Evolutionary conservation across 768 basidiomycete genomes (phyloP).

Genomic region (Royoungia palumana): DNA sequence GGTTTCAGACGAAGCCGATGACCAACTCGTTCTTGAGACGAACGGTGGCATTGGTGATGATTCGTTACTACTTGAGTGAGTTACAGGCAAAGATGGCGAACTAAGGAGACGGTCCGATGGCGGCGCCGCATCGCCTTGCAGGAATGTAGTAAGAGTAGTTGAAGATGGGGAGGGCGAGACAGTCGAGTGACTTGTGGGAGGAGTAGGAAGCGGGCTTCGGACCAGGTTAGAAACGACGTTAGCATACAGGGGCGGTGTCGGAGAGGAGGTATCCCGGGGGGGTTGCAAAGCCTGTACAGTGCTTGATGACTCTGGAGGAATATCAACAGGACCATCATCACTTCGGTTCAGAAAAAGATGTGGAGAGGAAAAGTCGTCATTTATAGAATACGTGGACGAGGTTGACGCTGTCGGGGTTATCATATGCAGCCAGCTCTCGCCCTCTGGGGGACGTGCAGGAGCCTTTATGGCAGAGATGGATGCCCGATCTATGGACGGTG

Average conservation of each 20-base stretch:
- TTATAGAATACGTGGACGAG: conserved; percentile 12
- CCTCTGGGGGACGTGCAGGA: conserved; percentile 19
- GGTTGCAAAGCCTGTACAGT: conserved; percentile 4
- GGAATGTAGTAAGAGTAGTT: conserved; percentile 1
- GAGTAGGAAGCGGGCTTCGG: conserved; percentile 8
- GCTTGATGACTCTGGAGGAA: background rate
- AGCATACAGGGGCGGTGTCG: conserved; percentile 24
- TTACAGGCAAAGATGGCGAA: conserved; percentile 14
- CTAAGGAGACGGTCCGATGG: conserved; percentile 10
- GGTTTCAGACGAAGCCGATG: conserved; percentile 26
- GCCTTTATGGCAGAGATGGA: conserved; percentile 15
- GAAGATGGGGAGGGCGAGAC: conserved; percentile 6
- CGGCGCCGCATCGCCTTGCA: conserved; percentile 11
- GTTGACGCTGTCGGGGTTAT: conserved; percentile 27
- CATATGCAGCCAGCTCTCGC: conserved; percentile 32
- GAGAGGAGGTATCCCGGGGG: conserved; percentile 6
- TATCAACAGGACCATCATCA: conserved; percentile 8
- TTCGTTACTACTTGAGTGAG: conserved; percentile 17
- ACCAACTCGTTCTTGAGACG: conserved; percentile 19
- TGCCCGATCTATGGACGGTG: conserved; percentile 12
- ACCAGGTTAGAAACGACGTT: conserved; percentile 22
- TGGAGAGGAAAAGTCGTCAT: conserved; percentile 29
- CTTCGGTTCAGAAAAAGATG: conserved; percentile 20
- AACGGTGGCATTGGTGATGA: conserved; percentile 12
- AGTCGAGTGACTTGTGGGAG: conserved; percentile 12